phyloP scores from a whole-genome alignment of 768 basidiomycete genomes.

The Russula olivacea region DNA sequence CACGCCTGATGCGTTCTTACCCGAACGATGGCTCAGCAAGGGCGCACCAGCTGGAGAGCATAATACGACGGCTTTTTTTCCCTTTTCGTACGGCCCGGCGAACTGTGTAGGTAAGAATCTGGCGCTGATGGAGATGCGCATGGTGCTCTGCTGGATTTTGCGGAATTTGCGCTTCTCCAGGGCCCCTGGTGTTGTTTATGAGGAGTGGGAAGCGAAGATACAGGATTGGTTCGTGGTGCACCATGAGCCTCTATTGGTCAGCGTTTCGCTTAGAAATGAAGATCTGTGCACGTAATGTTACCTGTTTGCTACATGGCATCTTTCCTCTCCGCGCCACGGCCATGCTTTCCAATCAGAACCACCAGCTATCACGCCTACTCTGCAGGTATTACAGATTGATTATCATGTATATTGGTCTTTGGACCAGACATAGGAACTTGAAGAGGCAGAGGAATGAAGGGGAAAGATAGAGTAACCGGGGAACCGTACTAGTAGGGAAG shows the following conservation, averaged over 20 bases:
- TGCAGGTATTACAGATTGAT: too few species aligned
- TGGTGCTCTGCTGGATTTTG: conserved; percentile 36
- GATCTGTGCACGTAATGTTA: too few species aligned
- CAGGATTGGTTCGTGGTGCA: conserved; percentile 2
- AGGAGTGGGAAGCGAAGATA: too few species aligned
- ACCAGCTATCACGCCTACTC: too few species aligned
- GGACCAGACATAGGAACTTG: too few species aligned
- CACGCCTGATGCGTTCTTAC: conserved; percentile 15
- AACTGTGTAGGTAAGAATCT: conserved; percentile 41
- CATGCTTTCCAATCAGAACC: too few species aligned
- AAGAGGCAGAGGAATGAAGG: too few species aligned
- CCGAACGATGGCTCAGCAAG: conserved; percentile 16
- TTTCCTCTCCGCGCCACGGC: too few species aligned
- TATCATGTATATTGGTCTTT: too few species aligned
- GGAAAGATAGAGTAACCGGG: too few species aligned
- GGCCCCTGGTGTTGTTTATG: not conserved
- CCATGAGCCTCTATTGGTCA: conserved; percentile 3
- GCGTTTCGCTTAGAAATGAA: conserved; percentile 3
- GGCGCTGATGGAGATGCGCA: conserved; percentile 39
- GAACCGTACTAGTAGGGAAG: too few species aligned
- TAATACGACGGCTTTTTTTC: conserved; percentile 35
- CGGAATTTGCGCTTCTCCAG: conserved; percentile 32
- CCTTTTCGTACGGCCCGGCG: conserved; percentile 40
- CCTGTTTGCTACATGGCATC: too few species aligned
- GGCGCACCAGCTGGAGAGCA: conserved; percentile 21